These are phyloP conservation scores for Rhodotorula diobovata DNA, from an alignment of 768 basidiomycete genomes.

Conservation along the genomic window DNA sequence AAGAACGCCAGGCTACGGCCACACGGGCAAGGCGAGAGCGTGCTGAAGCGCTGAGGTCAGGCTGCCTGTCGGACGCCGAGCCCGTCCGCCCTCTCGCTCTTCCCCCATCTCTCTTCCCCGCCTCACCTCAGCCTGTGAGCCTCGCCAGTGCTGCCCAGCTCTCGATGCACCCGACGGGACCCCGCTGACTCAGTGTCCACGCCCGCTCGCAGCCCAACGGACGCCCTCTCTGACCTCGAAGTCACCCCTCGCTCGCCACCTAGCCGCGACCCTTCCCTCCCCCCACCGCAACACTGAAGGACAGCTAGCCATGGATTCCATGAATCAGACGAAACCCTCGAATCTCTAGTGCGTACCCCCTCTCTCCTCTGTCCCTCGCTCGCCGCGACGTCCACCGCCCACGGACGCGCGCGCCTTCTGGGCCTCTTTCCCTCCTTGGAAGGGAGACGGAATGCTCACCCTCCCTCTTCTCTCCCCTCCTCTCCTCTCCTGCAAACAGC, in stretches of 20 bases:
- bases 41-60: no score
- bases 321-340: not conserved
- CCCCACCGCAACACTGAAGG: constrained; percentile 11
- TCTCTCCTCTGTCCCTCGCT: not conserved
- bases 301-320: constrained; percentile 2
- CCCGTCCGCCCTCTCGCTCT: not conserved
- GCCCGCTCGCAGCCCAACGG: constrained; percentile 10
- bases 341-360: not conserved
- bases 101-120: not conserved
- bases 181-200: not conserved
- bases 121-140: constrained; percentile 20
- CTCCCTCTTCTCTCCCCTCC: not conserved
- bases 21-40: no score
- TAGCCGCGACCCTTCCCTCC: no score
- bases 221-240: not conserved
- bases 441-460: no score
- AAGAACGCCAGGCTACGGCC: no score
- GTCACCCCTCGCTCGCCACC: constrained; percentile 10
- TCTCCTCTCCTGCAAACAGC: not conserved
- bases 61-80: no score
- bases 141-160: not conserved
- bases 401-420: no score
- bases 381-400: not conserved
- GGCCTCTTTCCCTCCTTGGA: no score
- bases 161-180: not conserved